Evolutionary conservation across 1,284 basidiomycete genomes (phyloP), one percentile per base, ranked within the genome.

Genomic region (Austroboletus rostrupii): DNA sequence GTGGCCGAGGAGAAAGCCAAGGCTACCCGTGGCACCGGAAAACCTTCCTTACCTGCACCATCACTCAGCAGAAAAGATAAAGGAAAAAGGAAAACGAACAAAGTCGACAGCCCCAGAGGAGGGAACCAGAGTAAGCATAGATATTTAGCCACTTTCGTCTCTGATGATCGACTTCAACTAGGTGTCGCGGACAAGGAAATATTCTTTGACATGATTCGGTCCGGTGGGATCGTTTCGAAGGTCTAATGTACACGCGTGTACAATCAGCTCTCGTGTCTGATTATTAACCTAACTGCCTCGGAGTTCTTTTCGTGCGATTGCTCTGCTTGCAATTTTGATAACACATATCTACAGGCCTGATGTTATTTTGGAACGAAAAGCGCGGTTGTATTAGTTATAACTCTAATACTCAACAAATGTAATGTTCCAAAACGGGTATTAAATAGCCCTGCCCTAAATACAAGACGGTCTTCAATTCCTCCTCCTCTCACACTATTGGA

Each of bases 161-260:
- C 26, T 44, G 52, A 41, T 54, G 47, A 26, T 43, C 56, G 32
- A 49, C 43, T 26, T 29, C 45, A 35, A 52, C 11, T 56, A 84
- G 81, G 68, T 57, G 64, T 70, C 10, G 71, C 88, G 21, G 81
- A 78, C 51, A 79, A 84, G 66, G 82, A 88, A 54, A 76, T 81
- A 47, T 91, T 91, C 65, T 79, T 91, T 58, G 79, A 88, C 54
- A 82, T 89, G 75, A 88, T 91, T 58, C 77, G 83, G 48, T 81
- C 85, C 45, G 88, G 88, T 43, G 84, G 85, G 7, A 70, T 85
- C 20, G 83, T 86, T 35, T 81, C 82, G n/a, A 84, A 77, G 62
- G 66, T 50, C 19, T 70, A 52, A 48, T 16, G 14, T 8, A 9
- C 12, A 33, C 32, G 32, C 16, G 32, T 14, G 32, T 33, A 33